Percentiles rank a stretch among this genome's conserved stretches.
Evolutionary conservation across 164 flowering plant species (phyloP).

Genomic region (Liquidambar formosana): DNA sequence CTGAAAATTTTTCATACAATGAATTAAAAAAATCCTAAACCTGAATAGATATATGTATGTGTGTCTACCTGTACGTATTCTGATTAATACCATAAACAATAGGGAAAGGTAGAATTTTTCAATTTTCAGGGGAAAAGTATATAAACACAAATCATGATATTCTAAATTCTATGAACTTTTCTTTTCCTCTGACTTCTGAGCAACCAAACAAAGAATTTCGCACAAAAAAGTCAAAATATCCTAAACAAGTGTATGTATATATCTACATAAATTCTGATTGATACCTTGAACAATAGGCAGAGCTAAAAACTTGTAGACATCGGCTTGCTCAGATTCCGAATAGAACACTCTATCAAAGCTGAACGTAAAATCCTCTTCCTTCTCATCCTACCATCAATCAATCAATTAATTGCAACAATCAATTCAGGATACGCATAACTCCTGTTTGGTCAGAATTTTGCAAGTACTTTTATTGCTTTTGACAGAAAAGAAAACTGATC

Average conservation of each 20-base stretch:
- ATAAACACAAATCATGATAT: no score
- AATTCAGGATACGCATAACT: not conserved
- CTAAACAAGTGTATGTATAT: no score
- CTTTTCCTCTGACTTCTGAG: not conserved
- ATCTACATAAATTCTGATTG: no score
- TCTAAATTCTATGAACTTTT: no score
- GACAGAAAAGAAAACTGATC: not conserved
- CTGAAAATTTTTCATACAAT: not conserved
- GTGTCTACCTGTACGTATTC: no score
- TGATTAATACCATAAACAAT: no score
- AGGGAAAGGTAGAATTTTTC: no score
- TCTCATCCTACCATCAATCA: conserved; percentile 61
- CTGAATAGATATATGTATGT: no score
- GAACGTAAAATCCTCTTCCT: conserved; percentile 56
- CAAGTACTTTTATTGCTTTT: not conserved
- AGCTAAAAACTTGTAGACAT: conserved; percentile 69
- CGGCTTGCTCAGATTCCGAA: conserved; percentile 58
- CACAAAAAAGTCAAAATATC: not conserved
- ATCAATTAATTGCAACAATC: not conserved
- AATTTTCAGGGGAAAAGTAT: no score
- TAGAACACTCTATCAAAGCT: conserved; percentile 74
- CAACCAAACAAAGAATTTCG: not conserved
- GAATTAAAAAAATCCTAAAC: not conserved
- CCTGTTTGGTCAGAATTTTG: not conserved
- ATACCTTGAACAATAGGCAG: conserved; percentile 74